Evolutionary conservation across 768 basidiomycete genomes (phyloP), one percentile per base, ranked within the genome.

Genomic region (Daedaleopsis nitida): DNA sequence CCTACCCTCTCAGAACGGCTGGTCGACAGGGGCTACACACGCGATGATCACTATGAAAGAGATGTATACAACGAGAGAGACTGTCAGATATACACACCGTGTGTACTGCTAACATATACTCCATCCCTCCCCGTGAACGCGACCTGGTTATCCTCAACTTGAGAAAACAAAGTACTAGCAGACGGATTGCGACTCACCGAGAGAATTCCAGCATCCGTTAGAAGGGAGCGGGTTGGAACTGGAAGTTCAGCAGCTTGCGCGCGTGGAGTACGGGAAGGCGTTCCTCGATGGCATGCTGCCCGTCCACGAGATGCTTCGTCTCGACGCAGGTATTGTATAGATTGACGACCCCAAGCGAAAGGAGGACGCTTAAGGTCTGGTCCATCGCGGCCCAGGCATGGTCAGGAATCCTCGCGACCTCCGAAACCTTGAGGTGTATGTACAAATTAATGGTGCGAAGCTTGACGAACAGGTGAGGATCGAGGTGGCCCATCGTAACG

Each of bases 361-460:
- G 55, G 23, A 64, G 55, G 13, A 57, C 62, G 50, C 58, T 57
- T 17, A 64, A 49, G 44, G 58, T 57, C 54, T 52, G 42, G 24
- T 64, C 54, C 62, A 64, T 59, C 43, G 23, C 62, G 17, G 58
- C 55, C 62, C 62, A 64, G 17, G 42, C 50, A 5, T 42, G 34
- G 17, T 11, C 14, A 11, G 19, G 47, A 9, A 64, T 35, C 14
- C 38, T 44, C 35, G 39, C 43, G 37, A 64, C 54, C 43, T 59
- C 62, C 43, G 51, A 48, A 19, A 23, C 54, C 2, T 14, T 12
- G 19, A 64, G 16, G 24, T 64, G 62, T 32, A 58, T 55, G 37
- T 39, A 44, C 34, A 64, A 37, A 42, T 64, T 64, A 32, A 64
- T 43, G 32, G 62, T 59, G 2, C 19, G 24, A 11, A 64, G 58